Base-by-base conservation (phyloP, 2,329 filamentous ascomycete species). In the Neofusicoccum laricinum region DNA sequence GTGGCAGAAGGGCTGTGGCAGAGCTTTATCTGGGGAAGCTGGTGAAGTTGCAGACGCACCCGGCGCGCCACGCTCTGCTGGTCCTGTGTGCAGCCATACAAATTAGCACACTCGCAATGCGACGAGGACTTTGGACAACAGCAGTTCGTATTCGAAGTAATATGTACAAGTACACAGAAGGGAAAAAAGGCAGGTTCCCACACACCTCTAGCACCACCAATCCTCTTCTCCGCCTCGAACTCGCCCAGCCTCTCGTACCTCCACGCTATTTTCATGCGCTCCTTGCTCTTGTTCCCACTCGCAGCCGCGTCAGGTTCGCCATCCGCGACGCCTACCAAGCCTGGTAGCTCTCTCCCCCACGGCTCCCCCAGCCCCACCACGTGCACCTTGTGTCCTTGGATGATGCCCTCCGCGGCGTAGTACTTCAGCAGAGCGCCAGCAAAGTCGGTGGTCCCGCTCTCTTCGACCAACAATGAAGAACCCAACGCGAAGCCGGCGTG, bases 191-290 rank as follows among this genome's bases (percentile, higher is more conserved):
- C 34, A 64, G 53, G 53, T 64, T 45, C 63, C 67, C 61, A 73
- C 85, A 78, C 82, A 90, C 89, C 88, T 88, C 87, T 84, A 71
- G 79, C 80, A 66, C 81, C 80, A 65, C 59, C 64, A n/a, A 64
- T 64, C 40, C 63, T 59, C 68, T 79, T 76, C 61, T 82, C 78
- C 65, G 82, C 83, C 46, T 87, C 87, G 70, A 88, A 88, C 68
- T 90, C 89, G 15, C 90, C 90, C 61, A 98, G 78, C 38, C 88
- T 86, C 77, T 98, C 93, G 79, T 99, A 99, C 76, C 95, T 86
- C 95, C 95, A 99, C 3, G 95, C 95, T 80, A 99, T 99, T 80
- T 97, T 98, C 95, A 99, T 98, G 77, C 89, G 93, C 67, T 94
- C 90, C 43, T 72, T 71, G 63, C 43, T 68, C 75, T 78, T 76